Base-by-base conservation (phyloP, 202 grass and related monocot genomes). In the Musa balbisiana region DNA sequence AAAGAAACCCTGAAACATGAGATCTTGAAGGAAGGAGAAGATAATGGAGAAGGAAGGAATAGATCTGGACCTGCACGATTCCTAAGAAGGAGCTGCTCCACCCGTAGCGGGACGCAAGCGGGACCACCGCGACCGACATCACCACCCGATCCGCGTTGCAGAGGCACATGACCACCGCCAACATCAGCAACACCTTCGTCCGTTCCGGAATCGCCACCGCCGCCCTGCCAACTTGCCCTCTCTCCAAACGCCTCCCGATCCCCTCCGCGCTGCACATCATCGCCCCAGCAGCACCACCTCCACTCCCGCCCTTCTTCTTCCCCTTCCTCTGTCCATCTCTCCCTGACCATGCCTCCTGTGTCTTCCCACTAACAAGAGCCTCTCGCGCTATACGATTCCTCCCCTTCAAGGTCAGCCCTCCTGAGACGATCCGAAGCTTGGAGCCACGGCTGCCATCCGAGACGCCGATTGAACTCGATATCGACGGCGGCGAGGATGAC, bases 91-190 rank as follows among this genome's bases (percentile, higher is more conserved):
- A 84, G 78, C 90, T 93, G 70, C 90, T 90, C 93, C 93, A 97
- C 2, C 90, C 93, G 76, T 97, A 77, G 73, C 87, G 81, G 51
- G 90, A 84, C 68, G 93, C 88, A 67, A 97, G 76, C 49, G 93
- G 93, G 69, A 97, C 93, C 51, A 97, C 84, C 80, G 92, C 92
- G 62, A 96, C 92, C 82, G 92, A 96, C 92, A 96, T 96, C 79
- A 96, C 92, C 80, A 96, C 92, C 76, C 92, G 87, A 82, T 96
- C 85, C 25, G 92, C 92, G 89, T 96, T 96, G 86, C 92, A 96
- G 77, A 96, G 82, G 67, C 87, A 83, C 92, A 96, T 90, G 21
- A 90, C 73, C 73, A 83, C 52, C 22, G 89, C 89, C 82, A 96
- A 67, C 58, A 92, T 79, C 69, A 60, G 80, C 75, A 96, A 83